Percentiles rank a stretch among this genome's conserved stretches.
These are phyloP conservation scores for Lachancea meyersii DNA, from an alignment of 805 yeast species.

Conservation along the genomic window DNA sequence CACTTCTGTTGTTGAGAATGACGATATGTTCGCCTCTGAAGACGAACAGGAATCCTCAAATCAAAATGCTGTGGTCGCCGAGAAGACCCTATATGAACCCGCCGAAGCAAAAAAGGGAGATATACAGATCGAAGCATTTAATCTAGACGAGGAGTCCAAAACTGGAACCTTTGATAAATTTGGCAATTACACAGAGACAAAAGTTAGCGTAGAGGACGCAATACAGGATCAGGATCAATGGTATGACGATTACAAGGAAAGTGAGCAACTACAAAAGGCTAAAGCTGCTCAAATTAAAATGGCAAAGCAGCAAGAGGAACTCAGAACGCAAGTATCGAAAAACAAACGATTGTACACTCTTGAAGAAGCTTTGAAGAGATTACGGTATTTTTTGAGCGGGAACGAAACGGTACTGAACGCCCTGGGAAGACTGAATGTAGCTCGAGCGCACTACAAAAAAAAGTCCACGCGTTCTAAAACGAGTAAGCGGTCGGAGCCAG, in stretches of 20 bases:
- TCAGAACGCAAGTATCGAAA: constrained; percentile 16
- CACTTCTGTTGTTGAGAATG: constrained; percentile 16
- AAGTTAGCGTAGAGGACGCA: constrained; percentile 26
- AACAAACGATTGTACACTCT: constrained; percentile 19
- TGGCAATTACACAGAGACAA: constrained; percentile 42
- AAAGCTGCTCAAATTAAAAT: constrained; percentile 10
- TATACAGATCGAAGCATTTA: constrained; percentile 46
- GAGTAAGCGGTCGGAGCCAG: not conserved
- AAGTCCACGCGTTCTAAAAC: not conserved
- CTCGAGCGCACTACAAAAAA: constrained; percentile 15
- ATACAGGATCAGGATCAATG: constrained; percentile 19
- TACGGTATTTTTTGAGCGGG: constrained; percentile 35
- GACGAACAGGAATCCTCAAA: constrained; percentile 18
- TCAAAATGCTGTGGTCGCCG: constrained; percentile 31
- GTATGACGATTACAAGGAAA: constrained; percentile 21
- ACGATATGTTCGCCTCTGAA: constrained; percentile 42
- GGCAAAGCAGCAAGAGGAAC: constrained; percentile 16
- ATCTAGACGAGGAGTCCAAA: constrained; percentile 43
- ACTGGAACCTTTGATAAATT: constrained; percentile 46
- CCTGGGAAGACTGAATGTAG: constrained; percentile 34
- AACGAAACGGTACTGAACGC: constrained; percentile 46
- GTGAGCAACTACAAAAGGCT: constrained; percentile 13
- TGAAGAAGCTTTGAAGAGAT: constrained; percentile 31
- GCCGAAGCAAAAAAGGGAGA: constrained; percentile 11
- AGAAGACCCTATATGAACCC: not conserved